Conservation (phyloP, 2,329 filamentous ascomycete genomes). For the Alternaria arbusti region DNA sequence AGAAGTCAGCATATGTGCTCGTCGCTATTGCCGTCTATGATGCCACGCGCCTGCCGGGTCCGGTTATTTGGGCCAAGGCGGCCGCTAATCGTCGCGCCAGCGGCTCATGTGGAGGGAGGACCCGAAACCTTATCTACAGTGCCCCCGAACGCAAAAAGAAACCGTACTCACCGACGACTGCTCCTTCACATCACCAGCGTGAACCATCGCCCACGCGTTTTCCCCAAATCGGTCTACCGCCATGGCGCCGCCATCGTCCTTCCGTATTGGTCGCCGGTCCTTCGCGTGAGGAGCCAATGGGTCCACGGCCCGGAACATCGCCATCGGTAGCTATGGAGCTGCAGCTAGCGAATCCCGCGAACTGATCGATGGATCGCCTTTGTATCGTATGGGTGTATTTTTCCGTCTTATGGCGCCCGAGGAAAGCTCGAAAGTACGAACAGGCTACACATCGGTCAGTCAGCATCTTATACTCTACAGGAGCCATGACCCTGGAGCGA, state of each 20-base stretch:
- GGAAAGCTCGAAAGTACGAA: background rate
- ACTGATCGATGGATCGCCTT: background rate
- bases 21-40: background rate
- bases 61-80: slow-evolving; percentile 4
- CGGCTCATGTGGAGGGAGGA: slow-evolving; percentile 1
- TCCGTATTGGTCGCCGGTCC: background rate
- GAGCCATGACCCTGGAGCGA: background rate
- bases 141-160: slow-evolving; percentile 3
- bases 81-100: background rate
- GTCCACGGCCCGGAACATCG: slow-evolving; percentile 5
- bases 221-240: background rate
- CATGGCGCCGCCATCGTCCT: background rate
- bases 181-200: background rate
- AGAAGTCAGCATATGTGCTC: slow-evolving; percentile 1
- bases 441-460: background rate
- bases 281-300: background rate
- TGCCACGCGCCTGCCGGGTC: background rate
- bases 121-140: slow-evolving; percentile 14
- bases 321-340: slow-evolving; percentile 10
- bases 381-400: background rate
- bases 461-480: background rate
- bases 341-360: slow-evolving; percentile 4
- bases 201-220: slow-evolving; percentile 6
- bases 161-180: slow-evolving; percentile 3
- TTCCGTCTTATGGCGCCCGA: background rate